A percentile compares a stretch with the other conserved stretches of the same genome.
Evolutionary conservation across 2,329 filamentous ascomycete genomes (phyloP).

Genomic region (Aspergillus fumigatiaffinis): DNA sequence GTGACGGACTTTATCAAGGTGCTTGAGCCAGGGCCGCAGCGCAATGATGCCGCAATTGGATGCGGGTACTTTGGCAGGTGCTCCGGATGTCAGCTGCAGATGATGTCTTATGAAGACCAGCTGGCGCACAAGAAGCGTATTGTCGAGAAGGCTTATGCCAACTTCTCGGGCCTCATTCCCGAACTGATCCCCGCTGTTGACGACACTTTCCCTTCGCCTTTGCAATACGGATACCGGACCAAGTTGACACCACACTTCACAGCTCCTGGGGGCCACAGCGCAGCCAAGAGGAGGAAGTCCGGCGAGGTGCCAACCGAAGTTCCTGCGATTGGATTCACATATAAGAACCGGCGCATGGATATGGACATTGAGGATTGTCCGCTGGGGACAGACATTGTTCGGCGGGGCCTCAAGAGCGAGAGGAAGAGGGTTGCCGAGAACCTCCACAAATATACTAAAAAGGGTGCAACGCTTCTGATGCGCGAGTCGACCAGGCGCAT

Average conservation of each 20-base stretch:
- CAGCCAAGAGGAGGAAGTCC: conserved; percentile 50
- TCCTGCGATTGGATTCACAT: conserved; percentile 85
- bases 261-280: conserved; percentile 57
- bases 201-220: conserved; percentile 83
- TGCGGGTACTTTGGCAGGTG: conserved; percentile 87
- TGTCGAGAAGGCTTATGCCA: conserved; percentile 84
- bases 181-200: conserved; percentile 70
- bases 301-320: conserved; percentile 46
- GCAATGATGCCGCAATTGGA: conserved; percentile 70
- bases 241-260: conserved; percentile 98
- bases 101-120: conserved; percentile 86
- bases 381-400: conserved; percentile 82
- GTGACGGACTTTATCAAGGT: conserved; percentile 80
- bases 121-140: conserved; percentile 78
- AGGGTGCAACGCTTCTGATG: conserved; percentile 82
- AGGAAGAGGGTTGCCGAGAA: conserved; percentile 70
- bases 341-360: conserved; percentile 73
- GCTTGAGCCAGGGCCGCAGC: conserved; percentile 65
- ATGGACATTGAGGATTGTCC: conserved; percentile 97
- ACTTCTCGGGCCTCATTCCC: conserved; percentile 80
- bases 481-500: conserved; percentile 75
- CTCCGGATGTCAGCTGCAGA: conserved; percentile 95
- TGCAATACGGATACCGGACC: conserved; percentile 91
- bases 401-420: conserved; percentile 73
- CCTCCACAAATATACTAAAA: conserved; percentile 62